Evolutionary conservation across 2,329 filamentous ascomycete genomes (phyloP).

Genomic region (Penicillium sp.): DNA sequence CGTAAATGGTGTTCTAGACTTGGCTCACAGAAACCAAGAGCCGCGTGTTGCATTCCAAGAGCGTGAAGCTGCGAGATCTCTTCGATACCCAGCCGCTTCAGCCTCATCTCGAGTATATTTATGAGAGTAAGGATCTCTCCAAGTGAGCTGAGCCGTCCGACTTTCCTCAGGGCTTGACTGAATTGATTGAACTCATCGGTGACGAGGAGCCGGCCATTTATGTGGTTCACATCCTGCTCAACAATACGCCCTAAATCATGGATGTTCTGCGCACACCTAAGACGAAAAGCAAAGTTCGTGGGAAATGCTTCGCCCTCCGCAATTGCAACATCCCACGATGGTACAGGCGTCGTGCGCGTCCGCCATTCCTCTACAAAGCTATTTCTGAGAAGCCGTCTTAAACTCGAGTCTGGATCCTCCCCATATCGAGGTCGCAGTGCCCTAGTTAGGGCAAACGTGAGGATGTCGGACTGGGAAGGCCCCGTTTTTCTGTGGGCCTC

Average conservation of each 20-base stretch:
- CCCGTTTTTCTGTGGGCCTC: slow-evolving; percentile 8
- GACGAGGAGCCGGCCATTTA: slow-evolving; percentile 15
- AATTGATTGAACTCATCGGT: slow-evolving; percentile 19
- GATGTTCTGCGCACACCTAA: slow-evolving; percentile 17
- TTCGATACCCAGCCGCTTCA: slow-evolving; percentile 25
- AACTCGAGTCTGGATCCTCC: not conserved
- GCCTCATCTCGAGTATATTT: slow-evolving; percentile 36
- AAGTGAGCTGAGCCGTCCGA: slow-evolving; percentile 30
- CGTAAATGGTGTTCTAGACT: slow-evolving; percentile 35
- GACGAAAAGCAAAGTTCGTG: slow-evolving; percentile 3
- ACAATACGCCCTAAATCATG: slow-evolving; percentile 29
- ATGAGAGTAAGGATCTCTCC: slow-evolving; percentile 38
- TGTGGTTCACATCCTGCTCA: slow-evolving; percentile 30
- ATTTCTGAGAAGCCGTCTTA: slow-evolving; percentile 25
- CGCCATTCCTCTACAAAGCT: slow-evolving; percentile 33
- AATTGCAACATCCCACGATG: slow-evolving; percentile 25
- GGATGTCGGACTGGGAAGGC: slow-evolving; percentile 35
- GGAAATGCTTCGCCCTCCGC: not conserved
- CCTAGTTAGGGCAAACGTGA: slow-evolving; percentile 39
- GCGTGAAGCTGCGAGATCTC: slow-evolving; percentile 22
- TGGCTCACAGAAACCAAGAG: slow-evolving; percentile 33
- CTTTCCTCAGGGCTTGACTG: slow-evolving; percentile 28
- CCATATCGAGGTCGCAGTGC: slow-evolving; percentile 20
- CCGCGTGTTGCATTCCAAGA: slow-evolving; percentile 39
- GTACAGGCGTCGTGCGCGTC: slow-evolving; percentile 21